Evolutionary conservation across 1,139 yeast genomes (phyloP).

Genomic region (Protomyces gravidus): DNA sequence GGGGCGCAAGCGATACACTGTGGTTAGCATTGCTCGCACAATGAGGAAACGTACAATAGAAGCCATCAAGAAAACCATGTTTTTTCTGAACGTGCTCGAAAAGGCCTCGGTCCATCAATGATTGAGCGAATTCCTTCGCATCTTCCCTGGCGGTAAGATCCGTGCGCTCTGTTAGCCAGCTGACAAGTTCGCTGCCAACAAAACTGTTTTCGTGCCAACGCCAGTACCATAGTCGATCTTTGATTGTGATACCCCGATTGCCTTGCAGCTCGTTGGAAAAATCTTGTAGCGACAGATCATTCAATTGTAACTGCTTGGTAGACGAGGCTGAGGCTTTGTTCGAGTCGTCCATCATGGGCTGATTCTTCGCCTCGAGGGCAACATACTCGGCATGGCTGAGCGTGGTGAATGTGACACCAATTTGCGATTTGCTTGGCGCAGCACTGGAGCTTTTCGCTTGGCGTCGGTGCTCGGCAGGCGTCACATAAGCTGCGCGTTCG

Average conservation of each 20-base stretch:
- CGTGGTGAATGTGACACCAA: conserved; percentile 90
- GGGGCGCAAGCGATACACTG: conserved; percentile 60
- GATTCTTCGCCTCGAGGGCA: conserved; percentile 44
- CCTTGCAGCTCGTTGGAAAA: conserved; percentile 67
- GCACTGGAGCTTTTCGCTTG: conserved; percentile 33
- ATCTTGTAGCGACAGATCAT: conserved; percentile 42
- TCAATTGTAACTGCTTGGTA: conserved; percentile 34
- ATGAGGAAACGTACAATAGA: conserved; percentile 51
- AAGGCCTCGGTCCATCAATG: conserved; percentile 63
- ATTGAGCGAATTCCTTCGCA: conserved; percentile 75
- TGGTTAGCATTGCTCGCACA: not conserved
- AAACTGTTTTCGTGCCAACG: conserved; percentile 72
- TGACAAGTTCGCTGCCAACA: conserved; percentile 76
- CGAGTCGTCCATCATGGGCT: not conserved
- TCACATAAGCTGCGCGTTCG: conserved; percentile 20
- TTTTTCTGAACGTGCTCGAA: conserved; percentile 76
- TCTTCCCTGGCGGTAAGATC: conserved; percentile 79
- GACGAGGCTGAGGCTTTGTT: not conserved
- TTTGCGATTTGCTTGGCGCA: conserved; percentile 42
- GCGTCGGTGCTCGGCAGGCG: conserved; percentile 34
- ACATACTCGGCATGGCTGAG: conserved; percentile 73
- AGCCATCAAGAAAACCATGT: conserved; percentile 85
- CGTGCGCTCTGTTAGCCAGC: conserved; percentile 73
- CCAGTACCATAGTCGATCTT: conserved; percentile 90
- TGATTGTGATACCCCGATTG: conserved; percentile 53